Evolutionary conservation across 2,329 filamentous ascomycete genomes (phyloP).

Genomic region (Ophiocordyceps camponoti-saundersi): DNA sequence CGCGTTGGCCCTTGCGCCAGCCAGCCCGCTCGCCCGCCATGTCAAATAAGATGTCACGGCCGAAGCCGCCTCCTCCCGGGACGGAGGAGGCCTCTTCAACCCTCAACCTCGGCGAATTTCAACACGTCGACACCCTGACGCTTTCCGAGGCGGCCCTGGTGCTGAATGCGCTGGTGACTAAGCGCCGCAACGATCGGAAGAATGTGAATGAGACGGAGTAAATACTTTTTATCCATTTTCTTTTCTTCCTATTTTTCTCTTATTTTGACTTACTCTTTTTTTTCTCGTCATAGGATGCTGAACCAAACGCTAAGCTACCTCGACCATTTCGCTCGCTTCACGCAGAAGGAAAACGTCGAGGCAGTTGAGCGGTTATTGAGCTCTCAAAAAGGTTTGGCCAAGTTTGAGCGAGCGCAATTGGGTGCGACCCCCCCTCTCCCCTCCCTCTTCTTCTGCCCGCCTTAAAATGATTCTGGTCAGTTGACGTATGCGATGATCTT

Average conservation of each 20-base stretch:
- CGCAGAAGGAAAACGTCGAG: slow-evolving; percentile 85
- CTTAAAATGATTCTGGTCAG: neutral
- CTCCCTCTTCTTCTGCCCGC: neutral
- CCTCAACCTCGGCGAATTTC: slow-evolving; percentile 84
- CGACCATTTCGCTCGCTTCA: slow-evolving; percentile 88
- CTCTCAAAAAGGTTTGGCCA: slow-evolving; percentile 62
- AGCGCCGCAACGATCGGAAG: slow-evolving; percentile 63
- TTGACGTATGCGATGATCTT: neutral
- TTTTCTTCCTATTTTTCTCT: neutral
- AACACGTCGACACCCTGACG: slow-evolving; percentile 78
- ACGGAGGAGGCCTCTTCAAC: slow-evolving; percentile 76
- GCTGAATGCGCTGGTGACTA: slow-evolving; percentile 74
- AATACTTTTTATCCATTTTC: slow-evolving; percentile 13
- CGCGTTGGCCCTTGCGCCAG: neutral
- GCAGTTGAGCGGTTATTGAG: slow-evolving; percentile 80
- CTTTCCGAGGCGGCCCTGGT: slow-evolving; percentile 84
- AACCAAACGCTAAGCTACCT: slow-evolving; percentile 84
- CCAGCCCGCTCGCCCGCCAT: slow-evolving; percentile 10
- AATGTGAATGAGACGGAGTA: slow-evolving; percentile 75
- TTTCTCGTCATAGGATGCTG: slow-evolving; percentile 40
- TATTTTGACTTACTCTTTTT: neutral
- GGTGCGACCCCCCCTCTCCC: slow-evolving; percentile 31
- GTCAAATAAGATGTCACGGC: slow-evolving; percentile 38
- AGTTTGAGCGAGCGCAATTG: slow-evolving; percentile 86
- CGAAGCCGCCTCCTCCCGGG: slow-evolving; percentile 51